Evolutionary conservation across 2,329 filamentous ascomycete genomes (phyloP).

Genomic region (Teratosphaeria destructans): DNA sequence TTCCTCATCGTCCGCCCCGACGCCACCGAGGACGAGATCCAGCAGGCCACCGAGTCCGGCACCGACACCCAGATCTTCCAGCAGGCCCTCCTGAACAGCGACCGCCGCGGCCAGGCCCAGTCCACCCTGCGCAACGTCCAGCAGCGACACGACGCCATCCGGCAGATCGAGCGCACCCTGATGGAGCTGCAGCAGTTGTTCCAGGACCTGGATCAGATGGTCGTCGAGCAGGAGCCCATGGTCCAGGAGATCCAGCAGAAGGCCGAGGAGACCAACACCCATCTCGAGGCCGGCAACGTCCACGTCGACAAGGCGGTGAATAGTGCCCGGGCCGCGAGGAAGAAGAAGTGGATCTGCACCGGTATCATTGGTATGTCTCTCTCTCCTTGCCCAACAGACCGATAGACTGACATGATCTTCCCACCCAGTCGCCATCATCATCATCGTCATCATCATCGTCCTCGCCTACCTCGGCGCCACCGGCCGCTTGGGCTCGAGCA

Average conservation of each 20-base stretch:
- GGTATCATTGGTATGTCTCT: slow-evolving; percentile 53
- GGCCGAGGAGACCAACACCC: slow-evolving; percentile 72
- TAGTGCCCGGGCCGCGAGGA: slow-evolving; percentile 68
- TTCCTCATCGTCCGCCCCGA: slow-evolving; percentile 71
- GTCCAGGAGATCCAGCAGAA: slow-evolving; percentile 76
- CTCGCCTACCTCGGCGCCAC: slow-evolving; percentile 21
- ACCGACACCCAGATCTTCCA: slow-evolving; percentile 70
- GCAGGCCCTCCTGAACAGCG: slow-evolving; percentile 72
- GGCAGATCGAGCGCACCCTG: slow-evolving; percentile 88
- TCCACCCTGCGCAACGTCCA: slow-evolving; percentile 69
- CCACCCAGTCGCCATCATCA: slow-evolving; percentile 20
- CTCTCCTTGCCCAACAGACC: slow-evolving; percentile 9
- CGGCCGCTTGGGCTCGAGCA: slow-evolving; percentile 10
- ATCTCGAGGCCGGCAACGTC: slow-evolving; percentile 75
- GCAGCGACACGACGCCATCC: slow-evolving; percentile 73
- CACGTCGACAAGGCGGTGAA: slow-evolving; percentile 73
- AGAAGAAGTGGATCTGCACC: slow-evolving; percentile 96
- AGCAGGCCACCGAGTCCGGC: slow-evolving; percentile 63
- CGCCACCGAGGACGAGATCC: slow-evolving; percentile 64
- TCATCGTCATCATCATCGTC: slow-evolving; percentile 30
- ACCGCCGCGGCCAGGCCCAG: slow-evolving; percentile 70
- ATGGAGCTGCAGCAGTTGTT: slow-evolving; percentile 79
- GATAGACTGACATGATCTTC: background rate
- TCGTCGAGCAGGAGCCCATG: slow-evolving; percentile 75
- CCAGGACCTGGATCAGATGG: slow-evolving; percentile 75